A percentile compares a stretch with the other conserved stretches of the same genome.
phyloP scores from a whole-genome alignment of 2,329 filamentous ascomycete species.

The Diaporthe australafricana region DNA sequence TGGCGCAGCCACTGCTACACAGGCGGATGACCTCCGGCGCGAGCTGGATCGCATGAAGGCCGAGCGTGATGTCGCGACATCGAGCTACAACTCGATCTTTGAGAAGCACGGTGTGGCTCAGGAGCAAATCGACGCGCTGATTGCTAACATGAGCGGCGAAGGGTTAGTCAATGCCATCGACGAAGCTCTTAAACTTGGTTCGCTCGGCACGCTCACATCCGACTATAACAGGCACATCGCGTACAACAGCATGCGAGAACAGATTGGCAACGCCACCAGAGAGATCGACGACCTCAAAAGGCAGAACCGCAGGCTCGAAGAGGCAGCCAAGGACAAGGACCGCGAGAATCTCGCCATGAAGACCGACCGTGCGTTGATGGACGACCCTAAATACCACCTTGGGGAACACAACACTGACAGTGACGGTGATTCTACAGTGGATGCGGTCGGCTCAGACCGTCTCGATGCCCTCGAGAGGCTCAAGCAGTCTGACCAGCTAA shows the following conservation, averaged over 20 bases:
- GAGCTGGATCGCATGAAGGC: conserved; percentile 34
- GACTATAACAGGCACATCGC: conserved; percentile 63
- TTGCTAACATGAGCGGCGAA: conserved; percentile 63
- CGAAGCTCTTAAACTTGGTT: conserved; percentile 45
- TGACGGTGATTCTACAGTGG: conserved; percentile 54
- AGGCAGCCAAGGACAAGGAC: conserved; percentile 63
- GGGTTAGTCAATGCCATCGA: conserved; percentile 63
- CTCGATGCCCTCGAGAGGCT: conserved; percentile 67
- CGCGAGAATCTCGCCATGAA: conserved; percentile 65
- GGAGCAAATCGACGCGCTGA: conserved; percentile 67
- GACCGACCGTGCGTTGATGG: conserved; percentile 60
- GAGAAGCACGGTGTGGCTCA: conserved; percentile 69
- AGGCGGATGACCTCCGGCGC: conserved; percentile 33
- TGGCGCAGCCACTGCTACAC: conserved; percentile 32
- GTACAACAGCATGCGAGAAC: conserved; percentile 62
- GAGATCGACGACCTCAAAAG: conserved; percentile 62
- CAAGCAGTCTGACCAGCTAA: conserved; percentile 69
- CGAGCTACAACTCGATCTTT: conserved; percentile 66
- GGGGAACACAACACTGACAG: conserved; percentile 32
- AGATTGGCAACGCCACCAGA: conserved; percentile 56
- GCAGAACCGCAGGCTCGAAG: conserved; percentile 57
- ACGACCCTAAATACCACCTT: conserved; percentile 27
- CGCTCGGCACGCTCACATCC: conserved; percentile 56
- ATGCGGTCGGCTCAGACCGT: conserved; percentile 65
- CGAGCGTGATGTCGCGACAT: conserved; percentile 59